Conservation (phyloP, 768 basidiomycete genomes). For the Suillus tomentosus region DNA sequence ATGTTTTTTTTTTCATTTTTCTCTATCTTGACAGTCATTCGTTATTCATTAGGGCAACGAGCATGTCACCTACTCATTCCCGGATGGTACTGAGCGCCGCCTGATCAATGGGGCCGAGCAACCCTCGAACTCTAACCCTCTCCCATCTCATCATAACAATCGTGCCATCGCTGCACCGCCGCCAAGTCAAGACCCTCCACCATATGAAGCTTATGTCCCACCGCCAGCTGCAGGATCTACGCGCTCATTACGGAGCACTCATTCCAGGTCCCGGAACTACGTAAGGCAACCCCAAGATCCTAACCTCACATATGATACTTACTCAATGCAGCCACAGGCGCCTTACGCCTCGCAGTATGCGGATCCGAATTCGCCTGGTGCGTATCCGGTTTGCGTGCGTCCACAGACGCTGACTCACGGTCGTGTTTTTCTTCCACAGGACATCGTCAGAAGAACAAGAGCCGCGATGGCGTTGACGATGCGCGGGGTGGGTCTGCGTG, state of each 20-base stretch:
- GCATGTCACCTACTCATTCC: constrained; percentile 63
- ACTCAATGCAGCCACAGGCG: neutral
- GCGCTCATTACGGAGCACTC: neutral
- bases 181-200: constrained; percentile 15
- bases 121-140: constrained; percentile 17
- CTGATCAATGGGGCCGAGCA: constrained; percentile 70
- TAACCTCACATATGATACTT: neutral
- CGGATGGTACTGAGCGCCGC: constrained; percentile 65
- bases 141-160: constrained; percentile 17
- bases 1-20: constrained; percentile 1
- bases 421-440: neutral
- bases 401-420: neutral
- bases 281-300: neutral
- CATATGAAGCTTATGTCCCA: constrained; percentile 21
- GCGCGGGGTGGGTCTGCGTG: constrained; percentile 14
- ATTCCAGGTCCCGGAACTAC: neutral
- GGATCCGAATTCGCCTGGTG: neutral
- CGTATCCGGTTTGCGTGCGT: neutral
- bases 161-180: constrained; percentile 1
- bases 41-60: constrained; percentile 63
- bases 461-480: constrained; percentile 11
- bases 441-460: constrained; percentile 2
- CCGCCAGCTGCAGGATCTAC: neutral
- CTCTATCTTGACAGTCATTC: constrained; percentile 12
- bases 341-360: constrained; percentile 2